Base-by-base conservation (phyloP, 106 monocot genomes). In the Platanthera guangdongensis region DNA sequence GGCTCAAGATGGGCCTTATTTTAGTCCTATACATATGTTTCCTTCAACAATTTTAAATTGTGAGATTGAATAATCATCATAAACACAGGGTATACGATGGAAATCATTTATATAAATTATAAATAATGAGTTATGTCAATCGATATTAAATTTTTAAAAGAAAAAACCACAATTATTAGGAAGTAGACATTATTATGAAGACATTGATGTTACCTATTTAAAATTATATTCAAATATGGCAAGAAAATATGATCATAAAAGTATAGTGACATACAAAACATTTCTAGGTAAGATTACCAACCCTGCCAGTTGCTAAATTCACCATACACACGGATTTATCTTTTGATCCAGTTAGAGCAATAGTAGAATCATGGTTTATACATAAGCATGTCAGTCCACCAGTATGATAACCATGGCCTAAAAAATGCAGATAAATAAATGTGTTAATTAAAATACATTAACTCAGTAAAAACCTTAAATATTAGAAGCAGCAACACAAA, bases 371-470 rank as follows among this genome's bases (percentile, higher is more conserved):
- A 57, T 84, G 52, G n/a, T 87, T 93, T 80, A 93, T 84, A 16
- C 86, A 82, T 73, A 96, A 80, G 81, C 93, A 96, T 71, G 89
- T 93, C 72, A 96, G 75, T 45, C 89, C 92, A 79, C 87, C 93
- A 59, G 73, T 82, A 72, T 93, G 96, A 83, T 96, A 93, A 51
- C 87, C 84, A 88, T 96, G 84, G 8, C 93, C 95, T 90, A 75
- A 18, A 77, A 80, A 39, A 75, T 57, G 48, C 16, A 51, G 22
- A 51, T 9, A 50, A 72, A 25, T 7, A 71, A 51, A 72, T 21
- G 4, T 68, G 6, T 47, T 39, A 39, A 39, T 39, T 39, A 39
- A 39, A 39, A 39, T 39, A 39, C 39, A 39, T 39, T 39, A 39
- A 39, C 39, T 39, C 39, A 39, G 39, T 39, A 39, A 39, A 39